phyloP scores from a whole-genome alignment of 108 stramenopile genomes.

The Cyclostephanos tholiformis region DNA sequence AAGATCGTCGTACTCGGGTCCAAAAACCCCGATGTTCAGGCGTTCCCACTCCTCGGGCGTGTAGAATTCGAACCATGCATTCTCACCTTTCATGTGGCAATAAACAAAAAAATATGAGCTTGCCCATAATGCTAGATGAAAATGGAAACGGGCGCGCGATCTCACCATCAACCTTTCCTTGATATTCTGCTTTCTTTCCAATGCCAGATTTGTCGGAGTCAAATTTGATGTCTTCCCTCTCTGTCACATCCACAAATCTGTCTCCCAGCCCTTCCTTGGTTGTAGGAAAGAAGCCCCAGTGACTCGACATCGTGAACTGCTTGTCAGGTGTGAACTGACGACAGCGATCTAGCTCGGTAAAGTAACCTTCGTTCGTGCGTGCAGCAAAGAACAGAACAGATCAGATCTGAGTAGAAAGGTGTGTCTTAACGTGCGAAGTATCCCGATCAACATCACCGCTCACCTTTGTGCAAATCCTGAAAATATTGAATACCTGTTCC shows the following conservation, averaged over 20 bases:
- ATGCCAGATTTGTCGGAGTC: conserved; percentile 53
- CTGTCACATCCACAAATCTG: conserved; percentile 48
- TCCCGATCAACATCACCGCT: background rate
- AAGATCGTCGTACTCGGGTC: conserved; percentile 46
- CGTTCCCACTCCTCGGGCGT: conserved; percentile 56
- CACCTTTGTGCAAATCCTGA: conserved; percentile 53
- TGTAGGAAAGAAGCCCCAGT: conserved; percentile 59
- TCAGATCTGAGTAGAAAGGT: background rate
- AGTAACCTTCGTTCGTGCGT: conserved; percentile 58
- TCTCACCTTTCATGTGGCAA: conserved; percentile 17
- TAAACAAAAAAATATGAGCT: background rate
- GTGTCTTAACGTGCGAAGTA: background rate
- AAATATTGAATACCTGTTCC: conserved; percentile 59
- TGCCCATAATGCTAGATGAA: background rate
- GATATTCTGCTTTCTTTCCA: conserved; percentile 39
- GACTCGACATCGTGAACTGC: conserved; percentile 56
- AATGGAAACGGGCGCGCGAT: background rate
- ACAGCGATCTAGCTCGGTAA: conserved; percentile 56
- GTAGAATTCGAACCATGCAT: conserved; percentile 55
- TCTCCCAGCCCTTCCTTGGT: conserved; percentile 41
- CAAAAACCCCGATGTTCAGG: conserved; percentile 54
- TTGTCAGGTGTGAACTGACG: conserved; percentile 55
- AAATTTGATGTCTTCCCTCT: conserved; percentile 28
- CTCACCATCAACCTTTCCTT: conserved; percentile 32
- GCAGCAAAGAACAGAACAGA: conserved; percentile 7